Conservation (phyloP, 345 rosid genomes). For the Rhodamnia argentea region DNA sequence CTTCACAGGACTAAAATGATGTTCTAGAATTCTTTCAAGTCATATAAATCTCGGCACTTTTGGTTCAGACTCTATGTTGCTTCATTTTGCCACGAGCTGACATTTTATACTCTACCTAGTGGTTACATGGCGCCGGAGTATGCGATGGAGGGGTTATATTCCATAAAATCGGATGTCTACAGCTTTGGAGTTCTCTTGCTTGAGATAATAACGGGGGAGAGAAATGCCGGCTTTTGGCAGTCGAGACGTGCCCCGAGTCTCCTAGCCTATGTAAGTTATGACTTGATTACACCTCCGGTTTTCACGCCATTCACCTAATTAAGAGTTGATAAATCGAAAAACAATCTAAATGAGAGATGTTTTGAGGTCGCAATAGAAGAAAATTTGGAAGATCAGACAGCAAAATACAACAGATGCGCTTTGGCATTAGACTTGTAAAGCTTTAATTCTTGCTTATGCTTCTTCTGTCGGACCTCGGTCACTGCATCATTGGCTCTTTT, state of each 20-base stretch:
- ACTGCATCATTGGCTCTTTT: neutral
- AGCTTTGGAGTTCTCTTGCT: conserved; percentile 36
- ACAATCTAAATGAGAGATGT: neutral
- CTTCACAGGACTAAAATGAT: neutral
- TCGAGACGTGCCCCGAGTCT: conserved; percentile 7
- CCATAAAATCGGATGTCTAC: conserved; percentile 28
- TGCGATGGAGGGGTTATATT: conserved; percentile 26
- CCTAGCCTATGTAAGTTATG: conserved; percentile 9
- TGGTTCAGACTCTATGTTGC: neutral
- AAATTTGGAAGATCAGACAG: neutral
- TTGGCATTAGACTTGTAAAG: neutral
- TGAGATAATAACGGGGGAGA: conserved; percentile 29
- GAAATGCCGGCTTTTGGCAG: conserved; percentile 7
- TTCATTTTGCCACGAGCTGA: neutral
- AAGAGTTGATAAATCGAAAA: neutral
- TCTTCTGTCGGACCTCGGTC: neutral
- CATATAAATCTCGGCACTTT: neutral
- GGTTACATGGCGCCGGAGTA: conserved; percentile 44
- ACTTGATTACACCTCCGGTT: neutral
- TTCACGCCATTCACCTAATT: neutral
- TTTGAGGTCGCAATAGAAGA: neutral
- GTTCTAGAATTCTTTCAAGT: neutral
- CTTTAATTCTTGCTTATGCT: neutral
- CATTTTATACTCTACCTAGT: conserved; percentile 6
- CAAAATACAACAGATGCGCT: neutral